Evolutionary conservation across 345 rosid genomes (phyloP).

Genomic region (Diplotaxis tenuifolia): DNA sequence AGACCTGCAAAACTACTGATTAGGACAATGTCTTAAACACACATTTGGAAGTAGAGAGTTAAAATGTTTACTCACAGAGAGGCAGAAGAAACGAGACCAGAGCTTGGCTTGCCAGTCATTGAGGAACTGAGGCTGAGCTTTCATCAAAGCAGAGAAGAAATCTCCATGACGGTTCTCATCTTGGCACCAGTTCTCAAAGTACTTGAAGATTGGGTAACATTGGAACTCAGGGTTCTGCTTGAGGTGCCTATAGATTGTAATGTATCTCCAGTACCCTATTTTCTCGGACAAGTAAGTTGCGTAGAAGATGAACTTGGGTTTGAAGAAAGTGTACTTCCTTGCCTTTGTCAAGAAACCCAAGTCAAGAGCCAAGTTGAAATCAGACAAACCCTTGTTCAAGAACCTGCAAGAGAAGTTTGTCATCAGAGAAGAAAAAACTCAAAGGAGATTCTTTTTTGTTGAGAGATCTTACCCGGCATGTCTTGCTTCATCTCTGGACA

Average conservation of each 20-base stretch:
- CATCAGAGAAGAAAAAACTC: too few species aligned
- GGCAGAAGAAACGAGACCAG: constrained; percentile 98
- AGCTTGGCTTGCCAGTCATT: constrained; percentile 98
- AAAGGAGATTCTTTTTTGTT: background rate
- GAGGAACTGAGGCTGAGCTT: constrained; percentile 98
- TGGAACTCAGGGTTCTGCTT: constrained; percentile 84
- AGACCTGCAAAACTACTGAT: constrained; percentile 57
- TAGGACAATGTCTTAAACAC: background rate
- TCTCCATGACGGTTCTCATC: constrained; percentile 99
- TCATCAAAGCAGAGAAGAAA: constrained; percentile 92
- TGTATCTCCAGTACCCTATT: constrained; percentile 96
- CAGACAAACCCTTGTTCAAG: constrained; percentile 97
- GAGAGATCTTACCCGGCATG: constrained; percentile 76
- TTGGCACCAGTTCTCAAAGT: constrained; percentile 99
- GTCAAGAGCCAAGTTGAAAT: constrained; percentile 94
- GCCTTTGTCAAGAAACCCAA: constrained; percentile 97
- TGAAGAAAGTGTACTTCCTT: constrained; percentile 94
- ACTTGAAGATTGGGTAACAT: constrained; percentile 94
- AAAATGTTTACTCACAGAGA: constrained; percentile 59
- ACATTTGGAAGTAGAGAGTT: background rate
- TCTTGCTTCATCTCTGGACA: constrained; percentile 99
- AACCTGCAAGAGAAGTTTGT: constrained; percentile 45
- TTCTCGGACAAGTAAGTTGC: constrained; percentile 93
- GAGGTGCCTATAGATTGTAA: constrained; percentile 89
- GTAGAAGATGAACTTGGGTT: constrained; percentile 97